A percentile compares a stretch with the other conserved stretches of the same genome.
phyloP scores from a whole-genome alignment of 2,329 filamentous ascomycete species.

The Huntiella omanensis region DNA sequence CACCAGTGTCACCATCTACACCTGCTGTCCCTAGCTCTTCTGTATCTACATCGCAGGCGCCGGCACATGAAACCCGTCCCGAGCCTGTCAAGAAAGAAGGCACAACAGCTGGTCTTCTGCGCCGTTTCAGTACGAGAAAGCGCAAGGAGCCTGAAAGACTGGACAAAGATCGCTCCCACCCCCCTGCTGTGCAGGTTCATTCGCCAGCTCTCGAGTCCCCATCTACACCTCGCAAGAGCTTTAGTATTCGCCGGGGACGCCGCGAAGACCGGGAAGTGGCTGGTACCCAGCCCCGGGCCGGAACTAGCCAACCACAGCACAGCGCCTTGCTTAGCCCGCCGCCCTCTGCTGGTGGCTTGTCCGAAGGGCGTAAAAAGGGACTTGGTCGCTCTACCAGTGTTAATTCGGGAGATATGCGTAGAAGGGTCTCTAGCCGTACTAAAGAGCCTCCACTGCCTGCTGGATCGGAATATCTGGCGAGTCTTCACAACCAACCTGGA shows the following conservation, averaged over 20 bases:
- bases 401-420: slow-evolving; percentile 65
- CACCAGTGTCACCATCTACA: slow-evolving; percentile 6
- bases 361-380: slow-evolving; percentile 43
- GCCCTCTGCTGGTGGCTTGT: slow-evolving; percentile 35
- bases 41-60: slow-evolving; percentile 18
- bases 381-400: slow-evolving; percentile 81
- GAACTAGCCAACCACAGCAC: slow-evolving; percentile 51
- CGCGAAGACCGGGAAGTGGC: slow-evolving; percentile 33
- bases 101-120: slow-evolving; percentile 62
- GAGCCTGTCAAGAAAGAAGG: slow-evolving; percentile 83
- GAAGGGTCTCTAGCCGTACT: slow-evolving; percentile 32
- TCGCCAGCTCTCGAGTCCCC: slow-evolving; percentile 44
- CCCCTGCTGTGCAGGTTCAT: slow-evolving; percentile 60
- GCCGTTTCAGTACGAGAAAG: slow-evolving; percentile 78
- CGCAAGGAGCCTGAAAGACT: slow-evolving; percentile 47
- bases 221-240: slow-evolving; percentile 59
- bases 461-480: slow-evolving; percentile 26
- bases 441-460: slow-evolving; percentile 39
- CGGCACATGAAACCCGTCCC: slow-evolving; percentile 17
- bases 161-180: slow-evolving; percentile 47
- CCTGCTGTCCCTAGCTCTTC: slow-evolving; percentile 23
- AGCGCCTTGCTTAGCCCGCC: slow-evolving; percentile 63
- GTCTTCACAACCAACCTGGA: slow-evolving; percentile 60
- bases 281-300: slow-evolving; percentile 31
- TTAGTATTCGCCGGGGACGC: slow-evolving; percentile 52